Percentiles rank a stretch among this genome's conserved stretches.
These are phyloP conservation scores for Canna indica DNA, from an alignment of 176 grass and related monocot species.

Conservation along the genomic window DNA sequence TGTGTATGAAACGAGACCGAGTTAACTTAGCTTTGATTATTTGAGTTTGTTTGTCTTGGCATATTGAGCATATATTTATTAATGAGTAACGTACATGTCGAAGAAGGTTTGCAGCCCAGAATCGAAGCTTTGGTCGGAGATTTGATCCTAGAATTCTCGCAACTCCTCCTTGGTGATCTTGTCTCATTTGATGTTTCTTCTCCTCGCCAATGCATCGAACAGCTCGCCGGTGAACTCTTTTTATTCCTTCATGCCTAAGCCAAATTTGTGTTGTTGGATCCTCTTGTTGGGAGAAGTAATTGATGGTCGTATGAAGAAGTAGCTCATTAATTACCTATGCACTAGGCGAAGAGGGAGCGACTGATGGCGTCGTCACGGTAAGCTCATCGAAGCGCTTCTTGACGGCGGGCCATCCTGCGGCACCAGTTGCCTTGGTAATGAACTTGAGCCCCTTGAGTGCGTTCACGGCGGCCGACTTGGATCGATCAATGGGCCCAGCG, in stretches of 20 bases:
- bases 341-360: conserved; percentile 67
- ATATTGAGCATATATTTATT: neutral
- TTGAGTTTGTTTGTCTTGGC: neutral
- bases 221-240: conserved; percentile 79
- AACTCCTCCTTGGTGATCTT: conserved; percentile 74
- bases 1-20: neutral
- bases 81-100: conserved; percentile 48
- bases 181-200: conserved; percentile 49
- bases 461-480: conserved; percentile 41
- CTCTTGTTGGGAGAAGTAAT: neutral
- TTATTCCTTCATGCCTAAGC: conserved; percentile 92
- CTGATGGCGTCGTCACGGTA: conserved; percentile 43
- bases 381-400: conserved; percentile 70
- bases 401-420: conserved; percentile 65
- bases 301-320: neutral
- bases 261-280: too few relatives aligned
- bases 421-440: conserved; percentile 56
- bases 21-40: neutral
- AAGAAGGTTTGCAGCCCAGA: conserved; percentile 96
- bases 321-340: conserved; percentile 50
- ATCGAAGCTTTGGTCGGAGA: conserved; percentile 89
- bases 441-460: conserved; percentile 68
- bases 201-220: conserved; percentile 73
- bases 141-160: conserved; percentile 75
- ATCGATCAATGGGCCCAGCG: conserved; percentile 22